Evolutionary conservation across 2,329 filamentous ascomycete genomes (phyloP), one percentile per base, ranked within the genome.

Genomic region (Ophiocordyceps sinensis): DNA sequence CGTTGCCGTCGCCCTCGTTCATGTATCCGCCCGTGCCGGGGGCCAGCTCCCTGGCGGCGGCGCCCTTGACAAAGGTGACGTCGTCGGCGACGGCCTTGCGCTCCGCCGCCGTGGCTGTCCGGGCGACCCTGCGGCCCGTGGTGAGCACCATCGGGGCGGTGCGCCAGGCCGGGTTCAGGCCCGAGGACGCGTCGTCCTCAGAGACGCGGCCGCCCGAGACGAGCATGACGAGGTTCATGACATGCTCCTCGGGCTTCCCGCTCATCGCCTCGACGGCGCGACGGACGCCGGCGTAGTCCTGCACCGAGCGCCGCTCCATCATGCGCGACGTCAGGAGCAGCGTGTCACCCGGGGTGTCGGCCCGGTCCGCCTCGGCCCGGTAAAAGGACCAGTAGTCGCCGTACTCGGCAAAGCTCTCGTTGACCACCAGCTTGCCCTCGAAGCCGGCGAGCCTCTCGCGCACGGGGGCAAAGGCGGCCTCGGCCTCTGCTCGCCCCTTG

Each of bases 11-110:
- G 12, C 54, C 63, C 47, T 68, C 65, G 41, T 67, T 67, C 49
- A 65, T 56, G 47, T 68, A 67, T 4, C 54, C 55, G 4, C 64
- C 66, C 7, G 58, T 61, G 35, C 57, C 47, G 1, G 63, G 64
- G 2, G 62, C 58, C 14, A 67, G 45, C 4, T 48, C 50, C 42
- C 59, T 56, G 7, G 59, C 47, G 9, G 54, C 54, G 15, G 44
- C 52, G 26, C 51, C 54, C 44, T 56, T 56, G 38, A 53, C 47
- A 29, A 45, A 52, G 3, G 55, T 59, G 26, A 57, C 40, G 40
- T 57, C 50, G 39, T 57, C 45, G 29, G 47, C 45, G 15, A 53
- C 44, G 6, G 40, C 43, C 35, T 44, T 36, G 21, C 50, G 47
- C 21, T 46, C 36, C 9, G 45, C 51, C 12, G 30, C 15, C 19